Evolutionary conservation across 2,329 filamentous ascomycete species (phyloP), one percentile per base, ranked within the genome.

Genomic region (Phaeoacremonium minimum): DNA sequence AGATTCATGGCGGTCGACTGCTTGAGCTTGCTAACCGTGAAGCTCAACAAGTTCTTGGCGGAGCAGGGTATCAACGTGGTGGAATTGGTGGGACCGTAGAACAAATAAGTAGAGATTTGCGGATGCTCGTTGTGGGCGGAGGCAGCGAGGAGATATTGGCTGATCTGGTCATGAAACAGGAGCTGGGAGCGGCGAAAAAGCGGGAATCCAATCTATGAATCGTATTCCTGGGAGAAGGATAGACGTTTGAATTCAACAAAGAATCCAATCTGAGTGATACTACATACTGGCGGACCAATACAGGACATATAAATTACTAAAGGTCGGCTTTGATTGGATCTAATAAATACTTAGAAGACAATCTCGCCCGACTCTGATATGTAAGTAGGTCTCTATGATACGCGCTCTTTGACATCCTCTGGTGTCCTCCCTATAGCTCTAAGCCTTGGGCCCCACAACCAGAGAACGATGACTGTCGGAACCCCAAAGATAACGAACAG

Each of bases 131-230:
- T 8, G 61, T 75, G 1, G 71, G 72, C 4, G 72, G 71, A 9
- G 73, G 72, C 0, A 75, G 71, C 40, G 73, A 77, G 41, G 73
- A 76, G 50, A 74, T 77, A 36, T 59, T 76, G 31, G 61, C 64
- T 0, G 71, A 77, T 44, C 45, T 76, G 22, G 67, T 69, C 2
- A 58, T 75, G n/a, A 61, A 66, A 5, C 67, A 74, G 46, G 72
- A 75, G 45, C 35, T 39, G 26, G 34, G 33, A 16, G 30, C 32
- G 29, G 20, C 41, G 3, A 28, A 32, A 19, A 41, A 33, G 22
- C 32, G 26, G 19, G 34, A 49, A 2, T 60, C 36, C 3, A 42
- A 38, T 9, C 18, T 49, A 22, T 46, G 30, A 9, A n/a, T n/a
- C n/a, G n/a, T n/a, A n/a, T n/a, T n/a, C n/a, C n/a, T n/a, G n/a